phyloP scores from a whole-genome alignment of 306 rosid species.

The Senna siamea region DNA sequence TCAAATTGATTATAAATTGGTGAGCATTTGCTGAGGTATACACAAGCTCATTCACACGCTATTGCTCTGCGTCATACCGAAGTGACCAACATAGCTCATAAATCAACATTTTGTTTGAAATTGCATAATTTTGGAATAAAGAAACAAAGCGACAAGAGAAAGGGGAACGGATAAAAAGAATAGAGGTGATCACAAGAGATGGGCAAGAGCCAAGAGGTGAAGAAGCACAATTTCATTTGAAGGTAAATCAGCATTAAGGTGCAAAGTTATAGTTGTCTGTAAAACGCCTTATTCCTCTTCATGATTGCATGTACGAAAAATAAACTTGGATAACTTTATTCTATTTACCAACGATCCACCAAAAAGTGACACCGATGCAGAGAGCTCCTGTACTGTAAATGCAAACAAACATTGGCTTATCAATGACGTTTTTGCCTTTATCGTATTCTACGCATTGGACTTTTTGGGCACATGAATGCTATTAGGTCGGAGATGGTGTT shows the following conservation, averaged over 20 bases:
- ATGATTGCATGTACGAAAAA: constrained; percentile 16
- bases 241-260: constrained; percentile 24
- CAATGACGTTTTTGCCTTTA: constrained; percentile 15
- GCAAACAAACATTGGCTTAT: constrained; percentile 13
- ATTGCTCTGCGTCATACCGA: not conserved
- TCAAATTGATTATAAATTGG: not conserved
- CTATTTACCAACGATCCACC: constrained; percentile 24
- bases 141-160: not conserved
- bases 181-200: too few species aligned
- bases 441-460: not conserved
- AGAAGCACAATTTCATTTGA: not conserved
- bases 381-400: not conserved
- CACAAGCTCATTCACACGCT: too few species aligned
- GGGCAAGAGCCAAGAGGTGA: too few species aligned
- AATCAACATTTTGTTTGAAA: not conserved
- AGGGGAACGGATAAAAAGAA: not conserved
- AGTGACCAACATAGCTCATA: not conserved
- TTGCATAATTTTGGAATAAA: not conserved
- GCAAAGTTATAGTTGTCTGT: constrained; percentile 34
- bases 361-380: constrained; percentile 1
- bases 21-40: not conserved
- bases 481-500: not conserved
- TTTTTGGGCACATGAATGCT: not conserved
- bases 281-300: constrained; percentile 13
- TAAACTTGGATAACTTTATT: constrained; percentile 22